phyloP scores from a whole-genome alignment of 2,329 filamentous ascomycete genomes.

The Lojkania enalia region DNA sequence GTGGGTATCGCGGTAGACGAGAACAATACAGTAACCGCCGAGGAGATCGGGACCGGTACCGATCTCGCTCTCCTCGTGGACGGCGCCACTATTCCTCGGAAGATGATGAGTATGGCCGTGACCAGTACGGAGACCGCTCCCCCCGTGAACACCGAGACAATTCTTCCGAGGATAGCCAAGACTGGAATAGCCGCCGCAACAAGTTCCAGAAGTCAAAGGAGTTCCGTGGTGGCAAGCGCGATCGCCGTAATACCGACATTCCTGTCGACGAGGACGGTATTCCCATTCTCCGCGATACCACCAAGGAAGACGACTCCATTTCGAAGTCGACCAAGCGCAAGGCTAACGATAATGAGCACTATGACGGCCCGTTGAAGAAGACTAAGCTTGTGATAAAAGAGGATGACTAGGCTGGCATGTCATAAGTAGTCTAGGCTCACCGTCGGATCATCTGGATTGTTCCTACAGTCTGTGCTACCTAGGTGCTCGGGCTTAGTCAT shows the following conservation, averaged over 20 bases:
- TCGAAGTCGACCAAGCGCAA: conserved; percentile 39
- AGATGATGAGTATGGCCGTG: too few relatives aligned
- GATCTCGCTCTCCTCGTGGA: too few relatives aligned
- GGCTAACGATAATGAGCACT: conserved; percentile 29
- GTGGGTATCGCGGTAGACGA: conserved; percentile 24
- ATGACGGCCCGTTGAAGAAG: conserved; percentile 32
- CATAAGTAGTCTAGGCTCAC: neutral
- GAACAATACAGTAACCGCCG: conserved; percentile 23
- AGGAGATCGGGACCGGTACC: conserved; percentile 30
- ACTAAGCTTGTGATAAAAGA: conserved; percentile 42
- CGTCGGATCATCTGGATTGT: neutral
- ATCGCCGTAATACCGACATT: conserved; percentile 17
- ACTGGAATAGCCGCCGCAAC: conserved; percentile 28
- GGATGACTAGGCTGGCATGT: conserved; percentile 20
- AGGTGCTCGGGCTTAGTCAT: too few relatives aligned
- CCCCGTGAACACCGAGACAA: too few relatives aligned
- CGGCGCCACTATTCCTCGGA: too few relatives aligned
- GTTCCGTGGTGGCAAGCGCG: conserved; percentile 23
- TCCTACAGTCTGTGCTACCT: neutral
- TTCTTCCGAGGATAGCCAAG: conserved; percentile 15
- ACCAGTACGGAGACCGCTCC: too few relatives aligned
- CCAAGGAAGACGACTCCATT: neutral
- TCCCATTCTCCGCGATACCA: conserved; percentile 20
- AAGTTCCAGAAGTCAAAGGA: conserved; percentile 40
- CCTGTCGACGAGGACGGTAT: conserved; percentile 32